Evolutionary conservation across 805 yeast species (phyloP).

Genomic region (Grigorovia jiainica): DNA sequence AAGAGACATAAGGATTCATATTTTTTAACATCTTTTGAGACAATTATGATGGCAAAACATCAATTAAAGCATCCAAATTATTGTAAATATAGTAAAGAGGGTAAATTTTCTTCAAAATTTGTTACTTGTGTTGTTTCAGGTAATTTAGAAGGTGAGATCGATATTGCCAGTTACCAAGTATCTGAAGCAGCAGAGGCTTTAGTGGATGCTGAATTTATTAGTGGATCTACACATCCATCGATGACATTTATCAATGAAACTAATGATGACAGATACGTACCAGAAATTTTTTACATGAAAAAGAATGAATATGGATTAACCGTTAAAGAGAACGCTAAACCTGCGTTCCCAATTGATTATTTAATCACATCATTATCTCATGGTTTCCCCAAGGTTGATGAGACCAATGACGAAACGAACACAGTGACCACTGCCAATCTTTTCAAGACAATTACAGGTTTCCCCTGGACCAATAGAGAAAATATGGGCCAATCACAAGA

Average conservation of each 20-base stretch:
- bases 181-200: constrained; percentile 81
- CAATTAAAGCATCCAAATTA: constrained; percentile 58
- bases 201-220: constrained; percentile 74
- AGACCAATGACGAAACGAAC: constrained; percentile 11
- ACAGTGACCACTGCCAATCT: constrained; percentile 31
- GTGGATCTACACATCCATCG: constrained; percentile 85
- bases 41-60: constrained; percentile 69
- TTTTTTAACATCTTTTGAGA: constrained; percentile 82
- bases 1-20: constrained; percentile 89
- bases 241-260: constrained; percentile 72
- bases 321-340: constrained; percentile 82
- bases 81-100: constrained; percentile 53
- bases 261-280: constrained; percentile 73
- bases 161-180: constrained; percentile 83
- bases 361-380: constrained; percentile 80
- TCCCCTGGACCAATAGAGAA: constrained; percentile 75
- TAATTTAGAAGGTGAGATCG: constrained; percentile 80
- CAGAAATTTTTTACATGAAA: constrained; percentile 81
- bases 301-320: constrained; percentile 81
- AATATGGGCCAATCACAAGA: constrained; percentile 69
- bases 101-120: constrained; percentile 74
- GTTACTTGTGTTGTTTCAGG: constrained; percentile 92
- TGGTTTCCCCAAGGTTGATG: constrained; percentile 63
- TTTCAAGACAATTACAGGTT: constrained; percentile 38
- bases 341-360: constrained; percentile 90